Evolutionary conservation across 1,139 yeast species (phyloP), one percentile per base, ranked within the genome.

Genomic region (Zygosaccharomyces pseudobailii): DNA sequence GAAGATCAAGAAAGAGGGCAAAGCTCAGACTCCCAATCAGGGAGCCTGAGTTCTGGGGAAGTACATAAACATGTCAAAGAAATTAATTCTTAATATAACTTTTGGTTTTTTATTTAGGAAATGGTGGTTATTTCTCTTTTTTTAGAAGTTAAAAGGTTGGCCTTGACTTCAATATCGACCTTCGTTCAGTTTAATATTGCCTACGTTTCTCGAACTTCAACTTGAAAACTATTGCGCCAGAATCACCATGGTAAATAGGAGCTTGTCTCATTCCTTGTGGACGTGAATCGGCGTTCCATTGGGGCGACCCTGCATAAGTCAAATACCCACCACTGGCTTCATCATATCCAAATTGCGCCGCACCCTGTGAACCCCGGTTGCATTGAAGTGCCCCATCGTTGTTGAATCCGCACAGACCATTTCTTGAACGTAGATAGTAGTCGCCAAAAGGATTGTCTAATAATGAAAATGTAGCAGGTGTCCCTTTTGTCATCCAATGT

Each of bases 401-500:
- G 38, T 65, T 66, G 10, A 88, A 65, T 4, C 83, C 84, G 69
- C 97, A 89, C 50, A 74, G 76, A 0, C 96, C 96, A 59, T 78
- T 81, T 33, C 87, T 78, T 0, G 92, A 76, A 47, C 73, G 73
- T 31, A 87, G 61, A 48, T 80, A 76, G 57, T 79, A 75, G n/a
- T 90, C 90, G 4, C 94, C 95, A 65, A 79, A 82, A 31, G 78
- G 76, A 33, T 83, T 78, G 46, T 79, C 69, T 17, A 73, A 58
- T 20, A 80, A 56, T 19, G 74, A 72, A 68, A 75, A 88, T 3
- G 85, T 81, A 3, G 96, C 97, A 68, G 97, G 90, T 1, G 95
- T 82, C 0, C 97, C 97, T 32, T 80, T 74, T 5, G 76, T 68
- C 68, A 84, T 87, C 90, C 95, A 89, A 56, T 80, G 78, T 5